Evolutionary conservation across 140 eudicot species (phyloP), one percentile per base, ranked within the genome.

Genomic region (Anethum foeniculum): DNA sequence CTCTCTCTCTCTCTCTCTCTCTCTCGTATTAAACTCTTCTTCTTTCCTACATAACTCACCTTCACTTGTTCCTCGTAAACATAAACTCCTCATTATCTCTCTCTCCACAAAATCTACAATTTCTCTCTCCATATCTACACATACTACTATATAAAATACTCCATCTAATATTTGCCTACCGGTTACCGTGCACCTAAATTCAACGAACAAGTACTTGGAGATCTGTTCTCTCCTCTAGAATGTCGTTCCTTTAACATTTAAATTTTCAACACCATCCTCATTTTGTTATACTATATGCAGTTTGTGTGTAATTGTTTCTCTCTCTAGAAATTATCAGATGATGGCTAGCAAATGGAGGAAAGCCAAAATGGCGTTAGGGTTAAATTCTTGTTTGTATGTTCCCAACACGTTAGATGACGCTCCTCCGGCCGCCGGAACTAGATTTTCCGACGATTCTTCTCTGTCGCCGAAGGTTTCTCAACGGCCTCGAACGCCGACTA

Each of bases 301-400:
- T 43, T 41, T 44, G 11, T 25, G 78, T 74, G 76, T 81, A 78
- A 54, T n/a, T 34, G 21, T 15, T 52, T 32, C 21, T 54, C 71
- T 52, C 73, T 46, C 73, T 56, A 83, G 30, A 49, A 14, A 65
- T 38, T 12, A 80, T 83, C 15, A 79, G 71, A 73, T 34, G 78
- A 79, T 82, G 88, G 91, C 87, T 28, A 93, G 96, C 81, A 91
- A 87, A 89, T 93, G 97, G 97, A 89, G 89, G 82, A 93, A 91
- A 86, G 80, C 86, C 56, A 93, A 89, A 86, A 82, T 88, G 79
- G 93, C 93, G 74, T 65, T 93, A 32, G 94, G 92, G 16, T 49
- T 88, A 60, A 90, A 90, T 52, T 82, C 91, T 58, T 93, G 96
- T 23, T 84, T 89, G 9, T 85, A 86, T 48, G 79, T 85, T 8